phyloP scores from a whole-genome alignment of 805 yeast genomes.

The Ogataea pilisensis region DNA sequence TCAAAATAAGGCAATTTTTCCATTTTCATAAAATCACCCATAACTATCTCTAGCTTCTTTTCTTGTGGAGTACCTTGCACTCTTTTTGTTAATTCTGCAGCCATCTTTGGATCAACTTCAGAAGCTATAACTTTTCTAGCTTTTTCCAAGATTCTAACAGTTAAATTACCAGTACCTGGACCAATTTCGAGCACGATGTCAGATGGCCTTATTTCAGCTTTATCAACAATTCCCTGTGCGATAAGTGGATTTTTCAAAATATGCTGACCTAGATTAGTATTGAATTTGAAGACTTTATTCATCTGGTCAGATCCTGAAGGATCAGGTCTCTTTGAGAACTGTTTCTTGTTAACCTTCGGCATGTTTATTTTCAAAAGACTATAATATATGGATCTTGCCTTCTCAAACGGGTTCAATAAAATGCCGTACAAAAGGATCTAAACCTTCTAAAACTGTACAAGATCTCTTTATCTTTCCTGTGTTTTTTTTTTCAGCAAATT shows the following conservation, averaged over 20 bases:
- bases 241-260: slow-evolving; percentile 92
- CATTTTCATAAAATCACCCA: slow-evolving; percentile 95
- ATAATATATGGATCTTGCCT: no score
- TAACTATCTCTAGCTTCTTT: slow-evolving; percentile 82
- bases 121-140: slow-evolving; percentile 94
- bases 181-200: slow-evolving; percentile 95
- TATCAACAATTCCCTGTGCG: slow-evolving; percentile 97
- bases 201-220: slow-evolving; percentile 87
- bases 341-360: slow-evolving; percentile 66
- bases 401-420: no score
- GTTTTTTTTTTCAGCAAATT: no score
- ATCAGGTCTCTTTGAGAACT: slow-evolving; percentile 48
- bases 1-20: slow-evolving; percentile 87
- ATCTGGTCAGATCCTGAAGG: slow-evolving; percentile 64
- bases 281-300: slow-evolving; percentile 89
- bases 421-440: no score
- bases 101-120: slow-evolving; percentile 99
- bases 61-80: slow-evolving; percentile 96
- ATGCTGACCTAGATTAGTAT: slow-evolving; percentile 96
- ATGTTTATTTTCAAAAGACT: slow-evolving; percentile 25
- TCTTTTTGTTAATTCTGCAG: slow-evolving; percentile 95
- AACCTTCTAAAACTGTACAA: no score
- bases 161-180: slow-evolving; percentile 98
- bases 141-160: slow-evolving; percentile 86
- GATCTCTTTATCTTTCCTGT: no score